Evolutionary conservation across 495 filamentous ascomycete genomes (phyloP).

Genomic region (Hypoxylon fragiforme): DNA sequence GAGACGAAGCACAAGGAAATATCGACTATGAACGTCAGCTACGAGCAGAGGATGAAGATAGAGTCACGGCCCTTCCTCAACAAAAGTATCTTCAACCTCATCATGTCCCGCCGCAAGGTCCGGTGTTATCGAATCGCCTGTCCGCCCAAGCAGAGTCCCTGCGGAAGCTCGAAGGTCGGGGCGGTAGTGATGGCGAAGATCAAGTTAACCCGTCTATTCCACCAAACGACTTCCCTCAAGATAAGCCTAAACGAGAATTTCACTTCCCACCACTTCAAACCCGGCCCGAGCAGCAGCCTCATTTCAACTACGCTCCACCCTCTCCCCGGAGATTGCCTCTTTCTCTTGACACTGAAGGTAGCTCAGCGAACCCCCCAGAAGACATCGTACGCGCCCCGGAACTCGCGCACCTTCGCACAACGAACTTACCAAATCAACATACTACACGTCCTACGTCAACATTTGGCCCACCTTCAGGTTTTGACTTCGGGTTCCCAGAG

Average conservation of each 20-base stretch:
- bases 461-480: constrained; percentile 54
- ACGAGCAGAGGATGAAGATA: constrained; percentile 82
- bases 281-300: constrained; percentile 43
- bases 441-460: constrained; percentile 46
- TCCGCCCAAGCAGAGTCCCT: constrained; percentile 48
- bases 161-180: constrained; percentile 48
- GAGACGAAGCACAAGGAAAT: constrained; percentile 79
- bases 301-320: constrained; percentile 57
- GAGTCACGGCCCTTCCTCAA: constrained; percentile 76
- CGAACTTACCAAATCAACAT: constrained; percentile 40
- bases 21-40: constrained; percentile 75
- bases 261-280: constrained; percentile 56
- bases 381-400: constrained; percentile 45
- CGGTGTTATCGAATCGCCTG: constrained; percentile 42
- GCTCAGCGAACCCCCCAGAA: constrained; percentile 8
- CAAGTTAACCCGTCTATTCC: constrained; percentile 12
- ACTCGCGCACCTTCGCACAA: constrained; percentile 55
- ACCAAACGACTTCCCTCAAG: constrained; percentile 31
- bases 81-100: constrained; percentile 59
- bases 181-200: constrained; percentile 29
- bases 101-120: constrained; percentile 49
- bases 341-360: constrained; percentile 6
- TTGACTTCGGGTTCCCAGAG: constrained; percentile 76
- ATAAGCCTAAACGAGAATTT: constrained; percentile 50
- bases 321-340: constrained; percentile 40